Percentiles rank a stretch among this genome's conserved stretches.
These are phyloP conservation scores for Lindgomyces ingoldianus DNA, from an alignment of 495 filamentous ascomycete species.

Conservation along the genomic window DNA sequence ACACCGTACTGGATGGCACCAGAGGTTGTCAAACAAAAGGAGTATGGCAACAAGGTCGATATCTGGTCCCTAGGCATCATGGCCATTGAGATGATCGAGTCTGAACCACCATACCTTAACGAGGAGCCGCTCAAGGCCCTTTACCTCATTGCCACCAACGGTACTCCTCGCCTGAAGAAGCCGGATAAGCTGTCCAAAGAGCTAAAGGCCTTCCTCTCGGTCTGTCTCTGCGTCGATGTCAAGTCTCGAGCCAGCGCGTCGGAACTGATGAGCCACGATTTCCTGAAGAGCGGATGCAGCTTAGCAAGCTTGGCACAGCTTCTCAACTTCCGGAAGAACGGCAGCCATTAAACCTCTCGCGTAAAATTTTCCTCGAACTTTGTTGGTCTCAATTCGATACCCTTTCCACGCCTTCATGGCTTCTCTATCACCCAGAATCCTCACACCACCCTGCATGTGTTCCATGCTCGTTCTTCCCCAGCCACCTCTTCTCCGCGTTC, in stretches of 20 bases:
- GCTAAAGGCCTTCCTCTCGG: conserved; percentile 90
- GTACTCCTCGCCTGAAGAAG: conserved; percentile 94
- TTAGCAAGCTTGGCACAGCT: conserved; percentile 79
- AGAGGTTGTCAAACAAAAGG: conserved; percentile 98
- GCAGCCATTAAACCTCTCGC: conserved; percentile 35
- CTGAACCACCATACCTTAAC: conserved; percentile 94
- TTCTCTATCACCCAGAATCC: neutral
- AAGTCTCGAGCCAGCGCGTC: conserved; percentile 88
- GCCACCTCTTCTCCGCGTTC: neutral
- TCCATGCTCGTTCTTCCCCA: neutral
- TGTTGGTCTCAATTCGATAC: conserved; percentile 10
- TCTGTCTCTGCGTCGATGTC: conserved; percentile 94
- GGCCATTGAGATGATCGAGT: conserved; percentile 99
- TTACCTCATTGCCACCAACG: conserved; percentile 96
- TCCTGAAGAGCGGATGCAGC: conserved; percentile 76
- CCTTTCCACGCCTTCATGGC: neutral
- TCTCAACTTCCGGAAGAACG: conserved; percentile 68
- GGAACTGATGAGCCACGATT: conserved; percentile 80
- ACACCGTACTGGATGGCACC: conserved; percentile 99
- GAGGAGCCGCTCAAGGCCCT: conserved; percentile 97
- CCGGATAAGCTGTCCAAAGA: conserved; percentile 96
- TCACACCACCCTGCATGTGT: neutral
- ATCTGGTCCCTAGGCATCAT: conserved; percentile 99
- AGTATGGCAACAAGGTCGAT: conserved; percentile 96
- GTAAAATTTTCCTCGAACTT: neutral